Evolutionary conservation across 1,284 basidiomycete species (phyloP).

Genomic region (Farysia itapuensis): DNA sequence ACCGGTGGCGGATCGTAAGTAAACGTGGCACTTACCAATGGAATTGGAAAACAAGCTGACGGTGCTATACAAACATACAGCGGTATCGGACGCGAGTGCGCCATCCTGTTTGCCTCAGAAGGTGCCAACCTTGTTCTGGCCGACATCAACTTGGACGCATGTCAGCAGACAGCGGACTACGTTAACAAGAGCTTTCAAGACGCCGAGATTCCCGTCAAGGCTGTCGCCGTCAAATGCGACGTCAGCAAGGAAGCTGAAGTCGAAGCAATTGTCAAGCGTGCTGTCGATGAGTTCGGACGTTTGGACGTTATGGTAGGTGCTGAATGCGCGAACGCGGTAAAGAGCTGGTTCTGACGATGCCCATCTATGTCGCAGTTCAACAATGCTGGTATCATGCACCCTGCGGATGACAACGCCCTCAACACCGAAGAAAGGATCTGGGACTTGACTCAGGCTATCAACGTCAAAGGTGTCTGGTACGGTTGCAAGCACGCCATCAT

Average conservation of each 20-base stretch:
- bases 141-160: slow-evolving; percentile 77
- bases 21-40: background rate
- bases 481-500: slow-evolving; percentile 91
- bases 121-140: slow-evolving; percentile 83
- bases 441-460: slow-evolving; percentile 75
- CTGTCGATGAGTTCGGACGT: slow-evolving; percentile 80
- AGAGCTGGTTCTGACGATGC: background rate
- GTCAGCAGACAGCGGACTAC: slow-evolving; percentile 70
- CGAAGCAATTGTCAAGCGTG: slow-evolving; percentile 75
- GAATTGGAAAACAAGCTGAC: background rate
- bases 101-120: slow-evolving; percentile 86
- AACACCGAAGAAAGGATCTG: slow-evolving; percentile 94
- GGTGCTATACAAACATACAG: no score
- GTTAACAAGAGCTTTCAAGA: slow-evolving; percentile 72
- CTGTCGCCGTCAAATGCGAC: slow-evolving; percentile 76
- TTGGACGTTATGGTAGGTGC: slow-evolving; percentile 74
- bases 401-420: slow-evolving; percentile 86
- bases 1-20: slow-evolving; percentile 74
- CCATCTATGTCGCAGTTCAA: slow-evolving; percentile 36
- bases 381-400: slow-evolving; percentile 83
- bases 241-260: slow-evolving; percentile 85
- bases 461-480: slow-evolving; percentile 98
- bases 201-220: slow-evolving; percentile 63
- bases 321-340: background rate
- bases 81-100: slow-evolving; percentile 90